Percentiles rank a stretch among this genome's conserved stretches.
phyloP scores from a whole-genome alignment of 2,329 filamentous ascomycete species.

The Westerdykella ornata region DNA sequence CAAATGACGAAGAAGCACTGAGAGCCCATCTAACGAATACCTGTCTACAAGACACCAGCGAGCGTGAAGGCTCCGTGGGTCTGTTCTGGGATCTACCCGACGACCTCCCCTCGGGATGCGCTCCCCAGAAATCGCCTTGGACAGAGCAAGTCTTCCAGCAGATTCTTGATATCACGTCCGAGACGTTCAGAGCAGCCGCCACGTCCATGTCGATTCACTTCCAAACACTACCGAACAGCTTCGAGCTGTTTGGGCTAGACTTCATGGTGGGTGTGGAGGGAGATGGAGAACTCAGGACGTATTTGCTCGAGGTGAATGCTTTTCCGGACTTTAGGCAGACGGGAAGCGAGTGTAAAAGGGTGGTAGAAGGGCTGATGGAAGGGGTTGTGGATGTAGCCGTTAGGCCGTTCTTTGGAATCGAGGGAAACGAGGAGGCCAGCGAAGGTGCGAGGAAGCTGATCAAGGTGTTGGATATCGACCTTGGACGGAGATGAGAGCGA shows the following conservation, averaged over 20 bases:
- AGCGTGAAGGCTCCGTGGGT: slow-evolving; percentile 59
- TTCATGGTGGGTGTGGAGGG: slow-evolving; percentile 59
- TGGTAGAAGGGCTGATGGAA: slow-evolving; percentile 72
- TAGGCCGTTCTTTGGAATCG: slow-evolving; percentile 56
- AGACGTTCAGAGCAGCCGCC: slow-evolving; percentile 81
- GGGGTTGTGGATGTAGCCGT: slow-evolving; percentile 64
- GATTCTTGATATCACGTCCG: slow-evolving; percentile 65
- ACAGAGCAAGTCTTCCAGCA: slow-evolving; percentile 62
- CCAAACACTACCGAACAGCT: slow-evolving; percentile 78
- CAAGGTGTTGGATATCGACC: slow-evolving; percentile 42
- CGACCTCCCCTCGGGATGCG: slow-evolving; percentile 3
- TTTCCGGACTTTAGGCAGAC: slow-evolving; percentile 96
- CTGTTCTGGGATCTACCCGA: slow-evolving; percentile 65
- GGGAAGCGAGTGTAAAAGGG: slow-evolving; percentile 61
- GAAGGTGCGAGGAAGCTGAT: slow-evolving; percentile 29
- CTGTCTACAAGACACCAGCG: slow-evolving; percentile 63
- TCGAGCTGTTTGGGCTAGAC: slow-evolving; percentile 88
- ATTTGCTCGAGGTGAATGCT: slow-evolving; percentile 86
- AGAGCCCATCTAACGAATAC: slow-evolving; percentile 88
- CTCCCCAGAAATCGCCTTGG: slow-evolving; percentile 31
- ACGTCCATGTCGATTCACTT: slow-evolving; percentile 83
- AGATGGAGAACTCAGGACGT: slow-evolving; percentile 49
- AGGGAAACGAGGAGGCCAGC: slow-evolving; percentile 8
- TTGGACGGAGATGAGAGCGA: slow-evolving; percentile 33
- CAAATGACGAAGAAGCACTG: slow-evolving; percentile 43